Percentiles rank a stretch among this genome's conserved stretches.
These are phyloP conservation scores for Trebouxiophyceae sp. DNA, from an alignment of 163 green algal genomes.

Conservation along the genomic window DNA sequence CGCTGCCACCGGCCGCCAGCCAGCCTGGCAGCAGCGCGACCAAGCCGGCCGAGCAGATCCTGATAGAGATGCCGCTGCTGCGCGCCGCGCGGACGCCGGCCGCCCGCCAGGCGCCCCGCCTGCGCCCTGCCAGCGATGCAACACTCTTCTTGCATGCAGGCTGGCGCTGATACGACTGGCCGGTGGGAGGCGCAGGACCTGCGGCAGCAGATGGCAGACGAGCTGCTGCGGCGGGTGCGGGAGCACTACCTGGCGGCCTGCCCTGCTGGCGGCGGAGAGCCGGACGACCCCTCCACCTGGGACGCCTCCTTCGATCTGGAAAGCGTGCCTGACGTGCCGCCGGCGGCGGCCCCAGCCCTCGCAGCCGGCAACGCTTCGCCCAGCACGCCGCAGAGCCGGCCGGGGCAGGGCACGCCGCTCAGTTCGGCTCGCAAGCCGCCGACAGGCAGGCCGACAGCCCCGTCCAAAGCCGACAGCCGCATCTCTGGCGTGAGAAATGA, in stretches of 20 bases:
- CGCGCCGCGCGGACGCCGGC: no score
- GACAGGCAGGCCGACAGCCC: background rate
- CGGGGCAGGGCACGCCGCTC: background rate
- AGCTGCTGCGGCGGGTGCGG: background rate
- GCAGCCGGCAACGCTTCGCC: background rate
- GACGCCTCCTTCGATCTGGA: background rate
- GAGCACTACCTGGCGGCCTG: background rate
- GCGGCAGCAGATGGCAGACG: background rate
- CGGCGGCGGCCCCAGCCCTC: background rate
- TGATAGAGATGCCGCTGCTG: background rate
- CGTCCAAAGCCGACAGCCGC: background rate
- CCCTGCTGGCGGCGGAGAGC: no score
- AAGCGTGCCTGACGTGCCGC: background rate
- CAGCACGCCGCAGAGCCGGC: background rate
- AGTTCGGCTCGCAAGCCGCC: background rate
- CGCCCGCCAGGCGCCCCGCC: background rate
- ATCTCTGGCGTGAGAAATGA: background rate
- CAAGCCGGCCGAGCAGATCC: background rate
- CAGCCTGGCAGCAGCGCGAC: background rate
- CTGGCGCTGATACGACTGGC: background rate
- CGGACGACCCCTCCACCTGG: background rate
- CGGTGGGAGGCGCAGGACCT: background rate
- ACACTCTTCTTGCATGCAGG: background rate
- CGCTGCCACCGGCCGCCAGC: background rate
- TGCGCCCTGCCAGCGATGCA: background rate